Evolutionary conservation across 148 eudicot genomes (phyloP).

Genomic region (Diospyros lotus): DNA sequence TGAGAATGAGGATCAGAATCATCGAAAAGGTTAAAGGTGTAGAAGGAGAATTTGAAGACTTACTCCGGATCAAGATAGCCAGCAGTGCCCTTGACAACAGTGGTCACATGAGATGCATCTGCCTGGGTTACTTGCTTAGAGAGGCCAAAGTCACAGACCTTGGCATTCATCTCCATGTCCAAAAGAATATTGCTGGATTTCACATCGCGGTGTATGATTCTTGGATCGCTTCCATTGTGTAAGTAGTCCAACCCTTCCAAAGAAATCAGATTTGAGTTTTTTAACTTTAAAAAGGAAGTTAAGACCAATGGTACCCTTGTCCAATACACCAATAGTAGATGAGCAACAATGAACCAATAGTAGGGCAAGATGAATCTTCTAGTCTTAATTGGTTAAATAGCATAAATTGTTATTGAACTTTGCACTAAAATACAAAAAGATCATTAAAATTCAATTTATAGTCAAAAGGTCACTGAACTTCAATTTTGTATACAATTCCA

Average conservation of each 20-base stretch:
- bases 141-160: conserved; percentile 79
- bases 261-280: not conserved
- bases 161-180: conserved; percentile 71
- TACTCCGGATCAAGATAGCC: conserved; percentile 95
- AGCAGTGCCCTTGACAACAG: conserved; percentile 79
- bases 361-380: not conserved
- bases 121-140: conserved; percentile 55
- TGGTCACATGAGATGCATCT: conserved; percentile 67
- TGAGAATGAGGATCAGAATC: not conserved
- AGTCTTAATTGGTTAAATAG: not conserved
- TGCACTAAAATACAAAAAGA: no score
- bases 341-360: not conserved
- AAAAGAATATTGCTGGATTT: conserved; percentile 83
- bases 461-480: no score
- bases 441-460: no score
- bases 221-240: conserved; percentile 68
- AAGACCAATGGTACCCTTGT: not conserved
- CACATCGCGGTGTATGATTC: conserved; percentile 81
- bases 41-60: conserved; percentile 10
- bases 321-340: not conserved
- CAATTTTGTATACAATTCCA: no score
- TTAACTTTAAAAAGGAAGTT: not conserved
- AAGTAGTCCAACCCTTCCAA: conserved; percentile 71
- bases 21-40: not conserved
- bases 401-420: not conserved